Evolutionary conservation across 495 filamentous ascomycete genomes (phyloP).

Genomic region (Trichoderma parareesei): DNA sequence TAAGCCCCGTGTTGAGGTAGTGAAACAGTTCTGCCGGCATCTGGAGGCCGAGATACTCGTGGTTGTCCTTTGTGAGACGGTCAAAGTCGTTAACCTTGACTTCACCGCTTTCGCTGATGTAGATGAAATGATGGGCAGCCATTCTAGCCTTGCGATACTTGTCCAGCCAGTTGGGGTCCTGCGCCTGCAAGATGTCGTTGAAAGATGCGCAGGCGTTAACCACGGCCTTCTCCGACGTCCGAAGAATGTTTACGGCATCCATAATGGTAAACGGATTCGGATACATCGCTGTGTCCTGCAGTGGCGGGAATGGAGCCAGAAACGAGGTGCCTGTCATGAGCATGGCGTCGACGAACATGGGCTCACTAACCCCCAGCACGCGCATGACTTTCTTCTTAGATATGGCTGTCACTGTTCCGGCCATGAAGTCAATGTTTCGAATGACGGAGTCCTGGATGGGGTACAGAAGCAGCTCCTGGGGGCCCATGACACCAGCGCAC

Average conservation of each 20-base stretch:
- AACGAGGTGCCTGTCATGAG: constrained; percentile 79
- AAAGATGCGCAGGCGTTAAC: constrained; percentile 58
- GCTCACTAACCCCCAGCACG: constrained; percentile 57
- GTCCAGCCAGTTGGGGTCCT: constrained; percentile 69
- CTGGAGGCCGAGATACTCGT: constrained; percentile 81
- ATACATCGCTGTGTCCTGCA: constrained; percentile 46
- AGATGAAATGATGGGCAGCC: constrained; percentile 77
- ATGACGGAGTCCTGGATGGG: constrained; percentile 73
- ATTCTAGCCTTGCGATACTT: constrained; percentile 77
- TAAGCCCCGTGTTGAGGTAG: constrained; percentile 76
- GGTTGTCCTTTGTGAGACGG: constrained; percentile 66
- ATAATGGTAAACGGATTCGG: constrained; percentile 46
- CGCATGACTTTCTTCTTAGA: constrained; percentile 61
- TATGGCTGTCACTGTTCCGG: constrained; percentile 58
- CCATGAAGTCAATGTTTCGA: constrained; percentile 64
- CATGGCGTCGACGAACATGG: constrained; percentile 73
- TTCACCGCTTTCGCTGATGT: constrained; percentile 66
- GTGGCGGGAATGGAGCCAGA: constrained; percentile 65
- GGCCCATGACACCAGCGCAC: constrained; percentile 71
- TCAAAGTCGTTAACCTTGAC: constrained; percentile 64
- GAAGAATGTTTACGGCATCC: constrained; percentile 65
- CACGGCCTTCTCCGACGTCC: constrained; percentile 53
- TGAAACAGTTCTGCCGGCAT: constrained; percentile 87
- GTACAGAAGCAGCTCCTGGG: constrained; percentile 82
- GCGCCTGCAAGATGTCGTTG: constrained; percentile 59